Evolutionary conservation across 1,139 yeast species (phyloP), one percentile per base, ranked within the genome.

Genomic region (Scheffersomyces titani): DNA sequence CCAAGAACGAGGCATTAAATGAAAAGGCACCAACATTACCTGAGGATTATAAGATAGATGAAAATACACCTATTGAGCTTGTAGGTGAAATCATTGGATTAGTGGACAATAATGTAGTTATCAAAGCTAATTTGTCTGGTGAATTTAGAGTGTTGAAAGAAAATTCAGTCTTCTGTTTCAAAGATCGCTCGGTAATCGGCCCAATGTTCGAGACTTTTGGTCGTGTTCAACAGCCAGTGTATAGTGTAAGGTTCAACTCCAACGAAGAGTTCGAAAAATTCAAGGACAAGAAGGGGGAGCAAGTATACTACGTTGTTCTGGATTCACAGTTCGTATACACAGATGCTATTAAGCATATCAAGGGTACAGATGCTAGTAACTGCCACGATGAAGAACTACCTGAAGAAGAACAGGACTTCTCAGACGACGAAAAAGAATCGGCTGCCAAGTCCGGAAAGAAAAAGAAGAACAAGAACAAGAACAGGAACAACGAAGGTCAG

Each of bases 281-380:
- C 57, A 77, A 77, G 55, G 78, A 74, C 3, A 71, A 67, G 47
- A 78, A 81, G 54, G 97, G 94, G 0, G 71, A 74, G 18, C 79
- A 80, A 49, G 94, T 89, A 0, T 92, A 66, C 68, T 91, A 89
- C 63, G 96, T 92, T 19, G 96, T 90, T 2, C 88, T 93, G 1
- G 89, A 87, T 51, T 89, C 97, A 0, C 83, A 88, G 56, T 93
- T 92, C 72, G 77, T 90, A 16, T 85, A 88, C 60, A 93, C 98
- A 0, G 90, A 89, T 55, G 75, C 85, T 19, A 81, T 93, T 54
- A 89, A 86, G 63, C 77, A 81, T 24, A 61, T 86, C 21, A 92
- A 89, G 66, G 99, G 98, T 16, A 88, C 94, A 1, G 99, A 94
- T 74, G 99, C 99, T 0, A 89, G 97, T 66, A 94, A 94, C 64